Conservation (phyloP, 768 basidiomycete species). For the Mycena venus region DNA sequence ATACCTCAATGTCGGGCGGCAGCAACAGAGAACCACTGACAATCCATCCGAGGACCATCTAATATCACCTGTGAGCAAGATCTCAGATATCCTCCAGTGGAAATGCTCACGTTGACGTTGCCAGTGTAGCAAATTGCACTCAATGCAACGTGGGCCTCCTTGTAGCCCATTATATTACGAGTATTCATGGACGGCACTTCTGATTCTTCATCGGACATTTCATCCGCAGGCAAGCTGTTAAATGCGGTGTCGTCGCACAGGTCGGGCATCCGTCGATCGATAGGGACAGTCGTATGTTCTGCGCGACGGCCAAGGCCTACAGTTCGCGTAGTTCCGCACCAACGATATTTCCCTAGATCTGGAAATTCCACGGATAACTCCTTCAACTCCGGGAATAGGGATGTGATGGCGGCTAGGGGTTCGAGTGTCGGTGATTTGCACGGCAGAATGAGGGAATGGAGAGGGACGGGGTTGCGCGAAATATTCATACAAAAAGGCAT, state of each 20-base stretch:
- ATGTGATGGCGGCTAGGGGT: neutral
- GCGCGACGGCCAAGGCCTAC: too few relatives aligned
- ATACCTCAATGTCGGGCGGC: too few relatives aligned
- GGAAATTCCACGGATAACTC: neutral
- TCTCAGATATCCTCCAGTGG: too few relatives aligned
- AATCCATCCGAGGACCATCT: too few relatives aligned
- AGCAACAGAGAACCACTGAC: too few relatives aligned
- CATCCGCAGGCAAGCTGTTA: neutral
- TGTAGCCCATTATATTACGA: too few relatives aligned
- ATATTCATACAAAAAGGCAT: neutral
- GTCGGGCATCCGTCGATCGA: neutral
- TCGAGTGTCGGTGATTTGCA: neutral
- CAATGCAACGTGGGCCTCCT: too few relatives aligned
- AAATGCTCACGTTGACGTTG: too few relatives aligned
- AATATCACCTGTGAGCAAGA: too few relatives aligned
- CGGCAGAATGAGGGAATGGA: neutral
- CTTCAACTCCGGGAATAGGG: neutral
- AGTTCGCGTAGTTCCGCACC: too few relatives aligned
- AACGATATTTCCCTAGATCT: neutral
- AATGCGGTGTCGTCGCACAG: constrained; percentile 1
- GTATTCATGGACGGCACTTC: too few relatives aligned
- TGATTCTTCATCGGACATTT: neutral
- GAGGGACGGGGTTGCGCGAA: neutral
- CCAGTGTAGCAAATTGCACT: too few relatives aligned
- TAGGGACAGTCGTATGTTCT: neutral